Conservation (phyloP, 306 rosid species). For the Casuarina glauca region DNA sequence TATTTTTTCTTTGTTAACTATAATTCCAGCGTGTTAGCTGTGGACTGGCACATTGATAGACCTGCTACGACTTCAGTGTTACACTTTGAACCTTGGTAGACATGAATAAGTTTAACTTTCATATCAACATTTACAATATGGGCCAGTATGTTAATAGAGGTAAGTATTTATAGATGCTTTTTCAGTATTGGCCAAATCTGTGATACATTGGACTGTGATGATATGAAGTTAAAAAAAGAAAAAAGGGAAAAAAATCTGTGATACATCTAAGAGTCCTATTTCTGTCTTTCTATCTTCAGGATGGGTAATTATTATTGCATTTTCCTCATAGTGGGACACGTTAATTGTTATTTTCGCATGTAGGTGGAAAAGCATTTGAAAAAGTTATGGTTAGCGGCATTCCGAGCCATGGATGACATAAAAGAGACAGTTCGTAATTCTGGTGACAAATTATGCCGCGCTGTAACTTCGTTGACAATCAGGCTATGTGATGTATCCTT, state of each 20-base stretch:
- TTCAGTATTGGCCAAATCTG: background rate
- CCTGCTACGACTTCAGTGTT: background rate
- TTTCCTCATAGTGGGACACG: background rate
- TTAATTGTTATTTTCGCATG: conserved; percentile 4
- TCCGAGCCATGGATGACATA: conserved; percentile 96
- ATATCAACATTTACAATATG: background rate
- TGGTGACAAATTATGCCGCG: conserved; percentile 85
- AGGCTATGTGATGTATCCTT: conserved; percentile 89
- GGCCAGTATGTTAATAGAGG: background rate
- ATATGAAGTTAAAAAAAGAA: no score
- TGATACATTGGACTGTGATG: no score
- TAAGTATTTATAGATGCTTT: background rate
- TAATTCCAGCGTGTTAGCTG: background rate
- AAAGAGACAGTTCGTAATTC: conserved; percentile 91
- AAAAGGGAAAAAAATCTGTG: background rate
- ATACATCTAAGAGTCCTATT: background rate
- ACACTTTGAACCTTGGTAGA: background rate
- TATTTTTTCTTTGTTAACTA: background rate
- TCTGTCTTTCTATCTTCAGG: conserved; percentile 3
- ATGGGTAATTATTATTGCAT: background rate
- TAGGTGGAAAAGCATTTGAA: conserved; percentile 81
- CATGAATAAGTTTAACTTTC: background rate
- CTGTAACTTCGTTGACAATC: conserved; percentile 68
- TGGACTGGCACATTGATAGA: background rate
- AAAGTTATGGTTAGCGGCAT: conserved; percentile 80